Percentiles rank a stretch among this genome's conserved stretches.
These are phyloP conservation scores for Ophiostoma piceae DNA, from an alignment of 2,329 filamentous ascomycete species.

Conservation along the genomic window DNA sequence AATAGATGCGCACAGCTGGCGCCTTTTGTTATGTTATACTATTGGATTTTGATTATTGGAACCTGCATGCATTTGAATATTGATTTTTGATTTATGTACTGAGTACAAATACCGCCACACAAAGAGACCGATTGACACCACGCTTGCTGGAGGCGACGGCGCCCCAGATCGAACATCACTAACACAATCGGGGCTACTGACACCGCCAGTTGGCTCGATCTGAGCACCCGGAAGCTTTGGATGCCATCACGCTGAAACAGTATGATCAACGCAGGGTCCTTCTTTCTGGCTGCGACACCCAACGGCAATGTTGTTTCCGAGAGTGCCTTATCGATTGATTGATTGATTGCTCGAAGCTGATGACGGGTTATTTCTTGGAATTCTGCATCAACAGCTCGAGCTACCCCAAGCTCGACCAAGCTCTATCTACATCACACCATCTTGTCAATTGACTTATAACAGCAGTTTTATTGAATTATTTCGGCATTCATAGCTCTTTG, in stretches of 20 bases:
- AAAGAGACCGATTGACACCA: neutral
- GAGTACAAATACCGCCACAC: neutral
- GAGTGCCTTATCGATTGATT: neutral
- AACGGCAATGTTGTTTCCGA: constrained; percentile 6
- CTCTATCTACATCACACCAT: neutral
- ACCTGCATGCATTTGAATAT: neutral
- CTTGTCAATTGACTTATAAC: neutral
- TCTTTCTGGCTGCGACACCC: constrained; percentile 8
- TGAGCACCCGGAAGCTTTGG: constrained; percentile 6
- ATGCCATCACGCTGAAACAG: constrained; percentile 19
- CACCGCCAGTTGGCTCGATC: constrained; percentile 1
- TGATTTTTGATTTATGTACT: neutral
- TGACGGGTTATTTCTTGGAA: neutral
- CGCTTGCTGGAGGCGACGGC: neutral
- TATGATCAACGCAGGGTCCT: constrained; percentile 16
- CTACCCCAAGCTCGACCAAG: neutral
- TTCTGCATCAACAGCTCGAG: neutral
- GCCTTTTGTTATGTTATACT: neutral
- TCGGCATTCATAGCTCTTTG: neutral
- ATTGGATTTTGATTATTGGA: neutral
- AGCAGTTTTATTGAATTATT: neutral
- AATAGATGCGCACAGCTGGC: neutral
- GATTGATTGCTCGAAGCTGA: neutral
- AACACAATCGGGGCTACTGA: neutral
- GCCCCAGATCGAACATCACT: constrained; percentile 3